phyloP scores from a whole-genome alignment of 768 basidiomycete genomes.

The Collybia mongolica region DNA sequence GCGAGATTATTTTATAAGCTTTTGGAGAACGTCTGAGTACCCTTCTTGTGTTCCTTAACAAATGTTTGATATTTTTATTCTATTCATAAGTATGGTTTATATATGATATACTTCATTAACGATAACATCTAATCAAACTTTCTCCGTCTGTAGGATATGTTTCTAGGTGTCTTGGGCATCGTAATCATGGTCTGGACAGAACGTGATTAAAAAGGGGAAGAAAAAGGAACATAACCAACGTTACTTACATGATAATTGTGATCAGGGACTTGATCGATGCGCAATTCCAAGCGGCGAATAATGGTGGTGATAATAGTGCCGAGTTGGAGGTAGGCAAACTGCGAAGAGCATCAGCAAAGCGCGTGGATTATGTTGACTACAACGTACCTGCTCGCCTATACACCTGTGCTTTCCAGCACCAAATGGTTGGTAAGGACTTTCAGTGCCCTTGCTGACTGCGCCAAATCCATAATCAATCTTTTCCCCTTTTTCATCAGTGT shows the following conservation, averaged over 20 bases:
- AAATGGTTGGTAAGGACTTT: slow-evolving; percentile 95
- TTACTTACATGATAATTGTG: slow-evolving; percentile 87
- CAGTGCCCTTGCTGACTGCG: slow-evolving; percentile 92
- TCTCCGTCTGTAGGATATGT: slow-evolving; percentile 67
- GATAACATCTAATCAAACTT: slow-evolving; percentile 39
- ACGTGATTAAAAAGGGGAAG: neutral
- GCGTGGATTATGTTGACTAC: neutral
- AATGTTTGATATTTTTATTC: too few species aligned
- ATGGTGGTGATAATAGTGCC: slow-evolving; percentile 80
- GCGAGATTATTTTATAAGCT: too few species aligned
- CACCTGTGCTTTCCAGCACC: slow-evolving; percentile 96
- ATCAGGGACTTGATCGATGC: slow-evolving; percentile 69
- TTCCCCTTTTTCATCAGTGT: slow-evolving; percentile 75
- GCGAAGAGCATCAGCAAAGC: neutral
- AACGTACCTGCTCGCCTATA: slow-evolving; percentile 81
- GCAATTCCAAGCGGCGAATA: slow-evolving; percentile 74
- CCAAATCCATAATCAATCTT: slow-evolving; percentile 98
- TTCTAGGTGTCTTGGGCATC: slow-evolving; percentile 72
- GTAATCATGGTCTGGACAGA: slow-evolving; percentile 85
- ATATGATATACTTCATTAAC: neutral
- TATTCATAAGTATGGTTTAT: too few species aligned
- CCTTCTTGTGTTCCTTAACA: too few species aligned
- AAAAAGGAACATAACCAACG: neutral
- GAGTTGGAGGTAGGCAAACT: slow-evolving; percentile 96
- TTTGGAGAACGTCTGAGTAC: too few species aligned